A percentile compares a stretch with the other conserved stretches of the same genome.
These are phyloP conservation scores for Psilocybe mexicana DNA, from an alignment of 1,284 basidiomycete species.

Conservation along the genomic window DNA sequence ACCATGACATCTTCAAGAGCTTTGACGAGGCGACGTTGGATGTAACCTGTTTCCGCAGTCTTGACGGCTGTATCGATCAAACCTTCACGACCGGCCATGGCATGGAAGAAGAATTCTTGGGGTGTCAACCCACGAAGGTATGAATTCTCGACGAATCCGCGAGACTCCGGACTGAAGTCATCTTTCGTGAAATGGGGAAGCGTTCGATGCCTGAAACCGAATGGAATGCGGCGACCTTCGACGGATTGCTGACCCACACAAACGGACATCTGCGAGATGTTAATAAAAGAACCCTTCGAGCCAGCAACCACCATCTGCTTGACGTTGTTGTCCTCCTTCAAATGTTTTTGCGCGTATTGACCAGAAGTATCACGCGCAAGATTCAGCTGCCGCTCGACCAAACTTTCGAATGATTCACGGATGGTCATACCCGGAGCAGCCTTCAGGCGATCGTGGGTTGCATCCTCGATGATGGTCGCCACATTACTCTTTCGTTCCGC, in stretches of 20 bases:
- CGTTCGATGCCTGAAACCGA: slow-evolving; percentile 96
- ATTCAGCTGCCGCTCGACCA: slow-evolving; percentile 91
- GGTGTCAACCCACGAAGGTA: slow-evolving; percentile 96
- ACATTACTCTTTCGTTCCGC: slow-evolving; percentile 81
- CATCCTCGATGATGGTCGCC: slow-evolving; percentile 69
- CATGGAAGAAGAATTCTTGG: slow-evolving; percentile 99
- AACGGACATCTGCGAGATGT: slow-evolving; percentile 99
- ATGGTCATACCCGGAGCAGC: slow-evolving; percentile 97
- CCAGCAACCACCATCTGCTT: slow-evolving; percentile 99
- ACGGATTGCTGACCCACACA: slow-evolving; percentile 99
- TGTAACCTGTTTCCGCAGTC: slow-evolving; percentile 99
- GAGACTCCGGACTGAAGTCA: slow-evolving; percentile 97
- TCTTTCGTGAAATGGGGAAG: slow-evolving; percentile 99
- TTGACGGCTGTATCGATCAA: slow-evolving; percentile 99
- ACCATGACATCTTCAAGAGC: slow-evolving; percentile 98
- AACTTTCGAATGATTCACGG: slow-evolving; percentile 96
- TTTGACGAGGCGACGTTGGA: slow-evolving; percentile 97
- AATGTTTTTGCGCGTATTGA: slow-evolving; percentile 91
- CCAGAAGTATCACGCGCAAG: slow-evolving; percentile 95
- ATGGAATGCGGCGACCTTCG: slow-evolving; percentile 97
- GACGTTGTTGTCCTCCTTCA: slow-evolving; percentile 99
- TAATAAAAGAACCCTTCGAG: slow-evolving; percentile 98
- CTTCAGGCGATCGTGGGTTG: slow-evolving; percentile 83
- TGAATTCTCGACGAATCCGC: slow-evolving; percentile 99
- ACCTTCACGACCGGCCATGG: slow-evolving; percentile 99